Evolutionary conservation across 345 rosid species (phyloP), one percentile per base, ranked within the genome.

Genomic region (Salix udensis): DNA sequence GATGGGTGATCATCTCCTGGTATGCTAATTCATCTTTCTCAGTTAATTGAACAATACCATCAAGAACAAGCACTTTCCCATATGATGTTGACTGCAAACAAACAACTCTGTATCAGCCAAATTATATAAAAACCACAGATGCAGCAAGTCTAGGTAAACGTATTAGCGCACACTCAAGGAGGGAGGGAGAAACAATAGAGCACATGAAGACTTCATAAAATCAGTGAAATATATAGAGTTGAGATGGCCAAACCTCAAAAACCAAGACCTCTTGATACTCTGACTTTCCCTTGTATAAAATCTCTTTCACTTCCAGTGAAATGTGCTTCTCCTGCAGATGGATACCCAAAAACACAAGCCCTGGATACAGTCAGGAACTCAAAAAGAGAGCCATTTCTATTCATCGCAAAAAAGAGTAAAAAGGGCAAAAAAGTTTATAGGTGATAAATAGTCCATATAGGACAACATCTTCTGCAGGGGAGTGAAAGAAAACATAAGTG

Each of bases 1-100:
- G 93, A 87, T 96, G 99, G 52, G 94, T 85, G 72, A 96, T 96
- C 99, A 96, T 96, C 89, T 96, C 99, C 86, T 96, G 99, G 86
- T 96, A 94, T 48, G 97, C 99, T 82, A 85, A 93, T 85, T 92
- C 98, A 86, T 96, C 98, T 82, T 89, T 96, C 88, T 96, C 97
- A 13, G 98, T 96, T 86, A 96, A 82, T 82, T 96, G 98, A 76
- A 96, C 87, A 64, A 96, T 88, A 58, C 99, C 97, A 83, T 96
- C 99, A 74, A 96, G 94, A 82, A 96, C 99, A 79, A 96, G 99
- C 82, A 96, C 99, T 80, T 89, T 96, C 48, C 99, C 99, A 69
- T 96, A 93, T 46, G 89, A 69, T 46, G 86, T 82, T 74, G 99
- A 93, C 99, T 96, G 89, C 87, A 85, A 62, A 74, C 65, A 50